Evolutionary conservation across 352 stramenopile genomes (phyloP).

Genomic region (Globisporangium polare): DNA sequence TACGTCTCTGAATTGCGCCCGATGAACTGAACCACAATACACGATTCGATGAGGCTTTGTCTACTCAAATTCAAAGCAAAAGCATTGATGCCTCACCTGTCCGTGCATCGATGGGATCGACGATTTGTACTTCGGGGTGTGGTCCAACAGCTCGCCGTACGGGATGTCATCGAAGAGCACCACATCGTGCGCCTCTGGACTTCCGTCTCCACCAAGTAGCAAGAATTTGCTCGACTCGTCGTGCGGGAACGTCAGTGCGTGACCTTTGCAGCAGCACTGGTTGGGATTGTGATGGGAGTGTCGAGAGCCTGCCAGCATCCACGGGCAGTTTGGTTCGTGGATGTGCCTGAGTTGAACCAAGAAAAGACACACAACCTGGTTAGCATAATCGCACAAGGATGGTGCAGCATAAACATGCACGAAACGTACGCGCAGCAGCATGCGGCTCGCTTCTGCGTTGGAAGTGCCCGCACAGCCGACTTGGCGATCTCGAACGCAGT

Average conservation of each 20-base stretch:
- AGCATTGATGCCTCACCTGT: too few relatives aligned
- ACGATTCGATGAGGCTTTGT: background rate
- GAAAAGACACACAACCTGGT: background rate
- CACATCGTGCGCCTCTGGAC: constrained; percentile 46
- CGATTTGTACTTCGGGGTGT: constrained; percentile 63
- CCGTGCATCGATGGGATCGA: constrained; percentile 82
- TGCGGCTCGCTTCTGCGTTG: constrained; percentile 54
- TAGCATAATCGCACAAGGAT: background rate
- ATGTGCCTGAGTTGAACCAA: constrained; percentile 38
- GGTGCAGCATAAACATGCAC: too few relatives aligned
- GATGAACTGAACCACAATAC: constrained; percentile 46
- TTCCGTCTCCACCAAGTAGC: constrained; percentile 38
- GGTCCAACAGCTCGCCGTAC: constrained; percentile 51
- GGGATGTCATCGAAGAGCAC: constrained; percentile 68
- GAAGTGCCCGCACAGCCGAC: constrained; percentile 54
- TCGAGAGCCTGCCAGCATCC: constrained; percentile 55
- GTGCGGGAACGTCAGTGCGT: constrained; percentile 62
- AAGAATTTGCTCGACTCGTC: constrained; percentile 85
- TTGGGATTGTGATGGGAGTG: constrained; percentile 67
- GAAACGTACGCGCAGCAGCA: constrained; percentile 77
- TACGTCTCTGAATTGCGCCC: constrained; percentile 78
- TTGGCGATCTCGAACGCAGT: constrained; percentile 77
- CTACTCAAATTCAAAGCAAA: too few relatives aligned
- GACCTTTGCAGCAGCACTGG: constrained; percentile 73
- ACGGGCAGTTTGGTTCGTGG: constrained; percentile 64